Evolutionary conservation across 129 eudicot genomes (phyloP).

Genomic region (Lonicera japonica): DNA sequence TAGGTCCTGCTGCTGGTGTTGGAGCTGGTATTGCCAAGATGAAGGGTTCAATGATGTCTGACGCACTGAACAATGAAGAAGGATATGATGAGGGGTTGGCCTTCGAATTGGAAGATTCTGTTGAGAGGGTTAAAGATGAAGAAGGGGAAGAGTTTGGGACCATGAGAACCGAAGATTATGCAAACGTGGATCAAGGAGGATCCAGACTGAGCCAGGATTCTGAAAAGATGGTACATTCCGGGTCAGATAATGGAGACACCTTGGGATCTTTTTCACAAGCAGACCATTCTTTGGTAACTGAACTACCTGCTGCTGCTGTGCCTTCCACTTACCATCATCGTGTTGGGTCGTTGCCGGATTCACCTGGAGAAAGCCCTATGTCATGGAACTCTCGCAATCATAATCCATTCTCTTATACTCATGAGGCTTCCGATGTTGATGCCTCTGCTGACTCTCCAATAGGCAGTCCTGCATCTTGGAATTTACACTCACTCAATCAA

Average conservation of each 20-base stretch:
- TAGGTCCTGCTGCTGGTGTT: slow-evolving; percentile 29
- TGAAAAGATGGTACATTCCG: slow-evolving; percentile 43
- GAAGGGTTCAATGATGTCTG: slow-evolving; percentile 38
- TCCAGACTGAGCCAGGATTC: slow-evolving; percentile 44
- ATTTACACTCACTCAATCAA: slow-evolving; percentile 50
- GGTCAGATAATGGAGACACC: slow-evolving; percentile 57
- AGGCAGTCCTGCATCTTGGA: slow-evolving; percentile 89
- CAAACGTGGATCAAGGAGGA: slow-evolving; percentile 31
- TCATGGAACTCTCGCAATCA: slow-evolving; percentile 64
- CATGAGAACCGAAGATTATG: slow-evolving; percentile 28
- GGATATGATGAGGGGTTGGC: slow-evolving; percentile 38
- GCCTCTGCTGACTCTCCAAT: slow-evolving; percentile 61
- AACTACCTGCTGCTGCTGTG: slow-evolving; percentile 34
- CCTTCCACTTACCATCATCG: slow-evolving; percentile 30
- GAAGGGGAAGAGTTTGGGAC: slow-evolving; percentile 44
- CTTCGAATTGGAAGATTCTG: slow-evolving; percentile 34
- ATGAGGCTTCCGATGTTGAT: slow-evolving; percentile 67
- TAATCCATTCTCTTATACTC: slow-evolving; percentile 49
- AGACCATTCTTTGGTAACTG: slow-evolving; percentile 34
- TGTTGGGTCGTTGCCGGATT: slow-evolving; percentile 46
- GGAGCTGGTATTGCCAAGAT: slow-evolving; percentile 32
- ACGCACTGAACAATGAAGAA: slow-evolving; percentile 26
- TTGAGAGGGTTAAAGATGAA: slow-evolving; percentile 30
- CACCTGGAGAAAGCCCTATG: slow-evolving; percentile 72
- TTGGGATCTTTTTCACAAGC: slow-evolving; percentile 35